Evolutionary conservation across 2,329 filamentous ascomycete genomes (phyloP), one percentile per base, ranked within the genome.

Genomic region (Hymenoscyphus salicellus): DNA sequence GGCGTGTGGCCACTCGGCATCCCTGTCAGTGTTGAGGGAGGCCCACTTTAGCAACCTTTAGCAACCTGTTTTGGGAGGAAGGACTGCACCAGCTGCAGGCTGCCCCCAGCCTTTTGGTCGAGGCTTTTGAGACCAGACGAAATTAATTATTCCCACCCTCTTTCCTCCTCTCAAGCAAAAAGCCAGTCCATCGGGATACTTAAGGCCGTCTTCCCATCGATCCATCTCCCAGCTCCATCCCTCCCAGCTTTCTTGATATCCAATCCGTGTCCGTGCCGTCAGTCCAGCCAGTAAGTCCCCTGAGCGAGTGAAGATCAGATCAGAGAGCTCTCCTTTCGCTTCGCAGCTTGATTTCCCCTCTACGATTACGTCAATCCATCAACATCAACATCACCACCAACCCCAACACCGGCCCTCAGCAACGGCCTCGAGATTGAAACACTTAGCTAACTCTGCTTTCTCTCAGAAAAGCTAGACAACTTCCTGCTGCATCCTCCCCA

Each of bases 61-160:
- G n/a, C 8, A 20, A n/a, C 57, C n/a, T n/a, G n/a, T 16, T 59
- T 59, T 14, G 57, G 46, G 41, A 7, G n/a, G 41, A 20, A 8
- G 16, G 11, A 17, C 32, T 26, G 41, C 58, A 60, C 23, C 26
- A 41, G 20, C 20, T 49, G 6, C 41, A 30, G 43, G 26, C 58
- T n/a, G 43, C 38, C 38, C 58, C 30, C 55, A 32, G 20, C 55
- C 16, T 58, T 23, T 36, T 43, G 20, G 36, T 49, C 63, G 60
- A 61, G 62, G 64, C 66, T 61, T 66, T 67, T 60, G 63, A 69
- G 65, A 66, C 65, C 62, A 55, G 63, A 60, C 60, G 52, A 66
- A 63, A 65, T 66, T 66, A 69, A 67, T 69, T 68, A 61, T 30
- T 58, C 61, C 59, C 23, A 11, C 10, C 33, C 38, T 6, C 30